These are phyloP conservation scores for Leishmania aethiopica DNA, from an alignment of 208 protist species.

Conservation along the genomic window DNA sequence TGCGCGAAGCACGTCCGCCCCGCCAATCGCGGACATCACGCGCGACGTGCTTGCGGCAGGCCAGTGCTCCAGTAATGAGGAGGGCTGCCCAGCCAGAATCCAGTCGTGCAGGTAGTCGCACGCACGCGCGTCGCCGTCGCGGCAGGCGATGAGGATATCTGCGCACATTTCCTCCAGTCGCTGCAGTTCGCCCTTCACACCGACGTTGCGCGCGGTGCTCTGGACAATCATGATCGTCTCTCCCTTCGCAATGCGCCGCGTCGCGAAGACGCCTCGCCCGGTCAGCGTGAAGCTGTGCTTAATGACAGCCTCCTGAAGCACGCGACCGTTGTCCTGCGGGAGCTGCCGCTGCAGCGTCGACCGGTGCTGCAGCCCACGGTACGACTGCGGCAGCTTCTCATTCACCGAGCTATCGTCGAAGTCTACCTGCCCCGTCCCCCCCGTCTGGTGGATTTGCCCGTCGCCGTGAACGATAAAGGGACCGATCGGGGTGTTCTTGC, in stretches of 20 bases:
- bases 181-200: constrained; percentile 74
- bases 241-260: constrained; percentile 62
- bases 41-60: constrained; percentile 55
- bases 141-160: constrained; percentile 28
- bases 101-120: constrained; percentile 73
- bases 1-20: constrained; percentile 49
- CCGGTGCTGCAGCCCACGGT: constrained; percentile 75
- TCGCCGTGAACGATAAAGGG: constrained; percentile 84
- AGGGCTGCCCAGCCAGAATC: constrained; percentile 84
- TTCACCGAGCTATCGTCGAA: constrained; percentile 58
- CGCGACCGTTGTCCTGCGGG: constrained; percentile 74
- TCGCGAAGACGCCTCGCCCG: constrained; percentile 85
- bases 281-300: constrained; percentile 79
- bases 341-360: constrained; percentile 57
- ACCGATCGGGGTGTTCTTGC: constrained; percentile 67
- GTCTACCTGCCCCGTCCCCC: constrained; percentile 82
- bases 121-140: constrained; percentile 27
- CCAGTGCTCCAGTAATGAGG: constrained; percentile 84
- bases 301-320: constrained; percentile 71
- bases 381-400: constrained; percentile 38
- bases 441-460: constrained; percentile 66
- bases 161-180: constrained; percentile 82
- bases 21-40: constrained; percentile 75
- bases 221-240: constrained; percentile 87
- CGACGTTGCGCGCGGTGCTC: constrained; percentile 76